Percentiles rank a stretch among this genome's conserved stretches.
These are phyloP conservation scores for Moesziomyces sp. DNA, from an alignment of 1,284 basidiomycete species.

Conservation along the genomic window DNA sequence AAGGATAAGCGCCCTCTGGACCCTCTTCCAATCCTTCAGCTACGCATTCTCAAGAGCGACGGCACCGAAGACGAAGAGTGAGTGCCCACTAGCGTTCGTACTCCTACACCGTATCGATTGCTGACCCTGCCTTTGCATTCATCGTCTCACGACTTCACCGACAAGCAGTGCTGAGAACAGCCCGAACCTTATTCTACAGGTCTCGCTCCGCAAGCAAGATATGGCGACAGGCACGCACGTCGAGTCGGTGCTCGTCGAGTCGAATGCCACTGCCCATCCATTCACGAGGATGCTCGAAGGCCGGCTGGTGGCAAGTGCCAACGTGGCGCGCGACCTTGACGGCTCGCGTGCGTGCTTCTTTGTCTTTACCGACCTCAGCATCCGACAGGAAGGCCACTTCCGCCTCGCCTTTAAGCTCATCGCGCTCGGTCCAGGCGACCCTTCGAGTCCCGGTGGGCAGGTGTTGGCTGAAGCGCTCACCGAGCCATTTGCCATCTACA, in stretches of 20 bases:
- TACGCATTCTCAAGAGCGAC: conserved; percentile 34
- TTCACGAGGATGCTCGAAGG: conserved; percentile 49
- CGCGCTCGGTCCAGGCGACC: conserved; percentile 7
- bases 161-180: conserved; percentile 41
- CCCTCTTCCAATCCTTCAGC: conserved; percentile 53
- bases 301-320: conserved; percentile 39
- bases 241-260: conserved; percentile 31
- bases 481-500: conserved; percentile 43
- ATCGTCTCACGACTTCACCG: not conserved
- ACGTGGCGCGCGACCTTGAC: conserved; percentile 46
- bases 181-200: conserved; percentile 44
- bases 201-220: conserved; percentile 29
- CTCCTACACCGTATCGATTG: not conserved
- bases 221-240: conserved; percentile 8
- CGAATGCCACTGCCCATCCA: conserved; percentile 27
- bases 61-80: conserved; percentile 46
- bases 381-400: conserved; percentile 48
- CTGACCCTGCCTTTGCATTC: too few relatives aligned
- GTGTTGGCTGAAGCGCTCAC: conserved; percentile 35
- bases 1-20: conserved; percentile 55
- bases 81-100: conserved; percentile 3
- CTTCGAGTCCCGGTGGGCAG: conserved; percentile 10
- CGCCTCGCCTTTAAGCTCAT: conserved; percentile 45
- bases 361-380: conserved; percentile 53
- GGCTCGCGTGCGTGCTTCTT: conserved; percentile 48